Conservation (phyloP, 139 green algal species). For the Haematococcus lacustris region DNA sequence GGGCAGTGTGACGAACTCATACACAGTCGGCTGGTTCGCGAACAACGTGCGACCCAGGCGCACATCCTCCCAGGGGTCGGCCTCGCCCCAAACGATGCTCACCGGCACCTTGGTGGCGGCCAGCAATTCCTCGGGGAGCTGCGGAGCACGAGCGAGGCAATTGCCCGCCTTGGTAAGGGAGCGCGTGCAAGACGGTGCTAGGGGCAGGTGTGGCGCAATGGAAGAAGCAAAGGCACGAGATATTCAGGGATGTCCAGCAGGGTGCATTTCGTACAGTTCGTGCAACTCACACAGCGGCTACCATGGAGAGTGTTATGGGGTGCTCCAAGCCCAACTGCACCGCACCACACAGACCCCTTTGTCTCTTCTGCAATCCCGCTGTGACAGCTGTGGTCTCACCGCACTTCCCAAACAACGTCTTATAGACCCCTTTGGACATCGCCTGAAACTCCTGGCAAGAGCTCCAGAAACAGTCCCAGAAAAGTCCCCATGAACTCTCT, state of each 20-base stretch:
- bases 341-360: too few species aligned
- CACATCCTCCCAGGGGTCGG: slow-evolving; percentile 77
- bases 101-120: slow-evolving; percentile 53
- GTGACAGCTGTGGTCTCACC: too few species aligned
- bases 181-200: too few species aligned
- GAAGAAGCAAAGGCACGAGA: neutral
- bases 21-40: slow-evolving; percentile 40
- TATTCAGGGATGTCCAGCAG: neutral
- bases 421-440: neutral
- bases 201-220: neutral
- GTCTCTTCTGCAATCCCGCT: too few species aligned
- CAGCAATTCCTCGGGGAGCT: slow-evolving; percentile 84
- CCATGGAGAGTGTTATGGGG: too few species aligned
- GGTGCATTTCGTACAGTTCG: too few species aligned
- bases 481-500: neutral
- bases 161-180: too few species aligned
- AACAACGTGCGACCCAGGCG: slow-evolving; percentile 60
- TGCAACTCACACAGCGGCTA: too few species aligned
- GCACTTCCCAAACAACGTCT: too few species aligned
- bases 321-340: too few species aligned
- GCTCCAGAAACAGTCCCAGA: neutral
- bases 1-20: slow-evolving; percentile 78
- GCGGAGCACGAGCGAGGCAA: neutral
- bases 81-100: slow-evolving; percentile 80
- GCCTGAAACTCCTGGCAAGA: neutral